Evolutionary conservation across 1,284 basidiomycete species (phyloP), one percentile per base, ranked within the genome.

Genomic region (Anthracocystis setariae): DNA sequence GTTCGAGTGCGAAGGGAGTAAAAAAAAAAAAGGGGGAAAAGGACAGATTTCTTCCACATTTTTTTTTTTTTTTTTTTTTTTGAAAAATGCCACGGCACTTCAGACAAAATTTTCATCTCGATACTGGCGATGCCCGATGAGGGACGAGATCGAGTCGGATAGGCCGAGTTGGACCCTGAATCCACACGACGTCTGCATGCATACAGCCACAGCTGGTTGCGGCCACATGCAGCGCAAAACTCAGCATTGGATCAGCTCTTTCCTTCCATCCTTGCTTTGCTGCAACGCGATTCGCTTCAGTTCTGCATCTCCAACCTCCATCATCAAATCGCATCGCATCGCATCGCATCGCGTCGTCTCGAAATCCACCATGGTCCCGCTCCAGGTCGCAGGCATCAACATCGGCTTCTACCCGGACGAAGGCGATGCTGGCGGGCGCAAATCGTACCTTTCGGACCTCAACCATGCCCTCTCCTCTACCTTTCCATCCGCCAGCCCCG

Each of bases 331-430:
- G 20, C 43, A 47, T 21, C 35, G 46, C 13, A 39, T 5, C 20
- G 8, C 38, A 24, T 5, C 21, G 18, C 25, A 15, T 29, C 23
- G n/a, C n/a, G n/a, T 17, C 5, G 7, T 29, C 29, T 7, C 29
- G 18, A 17, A 5, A 21, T 8, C 12, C 23, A 24, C 20, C 25
- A 53, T 57, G 46, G 4, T 10, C 3, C 5, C 39, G 4, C 44
- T 66, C 17, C 12, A 23, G 1, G 27, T 64, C 8, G 52, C 63
- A 44, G 52, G 42, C 20, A 43, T 69, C 21, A 7, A 51, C 15
- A 38, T 69, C 35, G 66, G 60, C 33, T 59, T 69, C 44, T 64
- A 64, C 29, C 66, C 66, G 12, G 66, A 69, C 46, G 66, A 64
- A 55, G 66, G 66, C 35, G 66, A 69, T 57, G 60, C 66, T 8